Conservation (phyloP, 768 basidiomycete species). For the Lentinula lateritia region DNA sequence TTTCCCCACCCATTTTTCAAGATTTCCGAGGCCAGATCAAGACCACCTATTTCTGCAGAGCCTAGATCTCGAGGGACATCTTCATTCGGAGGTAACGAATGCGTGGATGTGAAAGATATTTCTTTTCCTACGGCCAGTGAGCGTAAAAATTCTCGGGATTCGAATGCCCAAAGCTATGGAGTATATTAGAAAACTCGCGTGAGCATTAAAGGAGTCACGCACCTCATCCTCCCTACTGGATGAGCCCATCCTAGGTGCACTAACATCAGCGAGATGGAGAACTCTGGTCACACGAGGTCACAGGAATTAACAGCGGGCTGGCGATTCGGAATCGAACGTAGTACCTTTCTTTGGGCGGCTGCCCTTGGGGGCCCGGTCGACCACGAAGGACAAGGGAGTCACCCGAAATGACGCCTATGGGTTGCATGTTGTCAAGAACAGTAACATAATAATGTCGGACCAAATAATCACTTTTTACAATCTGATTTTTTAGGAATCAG, state of each 20-base stretch:
- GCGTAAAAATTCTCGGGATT: constrained; percentile 89
- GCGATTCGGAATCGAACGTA: constrained; percentile 22
- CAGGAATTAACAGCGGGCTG: not conserved
- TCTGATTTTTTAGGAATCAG: constrained; percentile 22
- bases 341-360: constrained; percentile 83
- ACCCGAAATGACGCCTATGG: constrained; percentile 79
- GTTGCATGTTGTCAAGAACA: not conserved
- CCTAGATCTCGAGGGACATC: constrained; percentile 79
- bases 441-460: not conserved
- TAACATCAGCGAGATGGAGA: constrained; percentile 83
- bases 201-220: constrained; percentile 9
- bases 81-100: constrained; percentile 73
- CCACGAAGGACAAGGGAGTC: constrained; percentile 85
- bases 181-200: constrained; percentile 1
- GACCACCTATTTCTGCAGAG: constrained; percentile 62
- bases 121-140: constrained; percentile 85
- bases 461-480: constrained; percentile 50
- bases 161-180: constrained; percentile 80
- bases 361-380: constrained; percentile 72
- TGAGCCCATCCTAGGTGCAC: constrained; percentile 81
- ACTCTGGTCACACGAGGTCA: constrained; percentile 41
- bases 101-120: constrained; percentile 76
- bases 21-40: constrained; percentile 72
- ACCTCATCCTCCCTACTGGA: constrained; percentile 87
- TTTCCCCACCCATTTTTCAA: constrained; percentile 91